phyloP scores from a whole-genome alignment of 1,139 yeast species.

The Blastobotrys illinoisensis region DNA sequence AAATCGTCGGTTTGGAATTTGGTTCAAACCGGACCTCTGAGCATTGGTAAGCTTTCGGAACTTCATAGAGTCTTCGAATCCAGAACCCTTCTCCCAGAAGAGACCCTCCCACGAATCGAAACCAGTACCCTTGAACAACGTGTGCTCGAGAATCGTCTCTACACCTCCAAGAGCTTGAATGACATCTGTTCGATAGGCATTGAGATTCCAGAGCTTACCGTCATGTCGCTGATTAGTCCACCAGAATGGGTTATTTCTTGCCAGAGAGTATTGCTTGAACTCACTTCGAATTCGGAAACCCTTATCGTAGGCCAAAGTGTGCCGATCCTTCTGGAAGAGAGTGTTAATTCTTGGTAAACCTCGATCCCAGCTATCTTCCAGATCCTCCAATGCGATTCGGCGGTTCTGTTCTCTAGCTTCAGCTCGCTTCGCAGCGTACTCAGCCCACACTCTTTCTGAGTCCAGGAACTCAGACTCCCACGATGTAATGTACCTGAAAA shows the following conservation, averaged over 20 bases:
- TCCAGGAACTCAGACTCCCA: conserved; percentile 97
- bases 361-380: conserved; percentile 93
- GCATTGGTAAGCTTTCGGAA: conserved; percentile 95
- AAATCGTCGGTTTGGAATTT: conserved; percentile 94
- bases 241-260: conserved; percentile 86
- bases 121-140: conserved; percentile 93
- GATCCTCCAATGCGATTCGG: conserved; percentile 83
- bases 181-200: conserved; percentile 90
- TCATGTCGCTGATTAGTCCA: conserved; percentile 94
- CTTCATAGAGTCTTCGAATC: conserved; percentile 93
- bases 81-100: conserved; percentile 97
- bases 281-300: conserved; percentile 84
- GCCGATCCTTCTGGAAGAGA: conserved; percentile 89
- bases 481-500: conserved; percentile 84
- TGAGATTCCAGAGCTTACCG: conserved; percentile 92
- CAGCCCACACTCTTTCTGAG: conserved; percentile 97
- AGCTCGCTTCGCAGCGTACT: conserved; percentile 82
- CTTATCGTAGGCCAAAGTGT: conserved; percentile 89
- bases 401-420: conserved; percentile 86
- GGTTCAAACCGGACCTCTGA: conserved; percentile 94
- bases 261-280: conserved; percentile 66
- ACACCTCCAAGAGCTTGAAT: conserved; percentile 97
- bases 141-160: conserved; percentile 92
- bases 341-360: conserved; percentile 97
- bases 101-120: conserved; percentile 98